A percentile compares a stretch with the other conserved stretches of the same genome.
These are phyloP conservation scores for Crithidia brevicula DNA, from an alignment of 208 protist species.

Conservation along the genomic window DNA sequence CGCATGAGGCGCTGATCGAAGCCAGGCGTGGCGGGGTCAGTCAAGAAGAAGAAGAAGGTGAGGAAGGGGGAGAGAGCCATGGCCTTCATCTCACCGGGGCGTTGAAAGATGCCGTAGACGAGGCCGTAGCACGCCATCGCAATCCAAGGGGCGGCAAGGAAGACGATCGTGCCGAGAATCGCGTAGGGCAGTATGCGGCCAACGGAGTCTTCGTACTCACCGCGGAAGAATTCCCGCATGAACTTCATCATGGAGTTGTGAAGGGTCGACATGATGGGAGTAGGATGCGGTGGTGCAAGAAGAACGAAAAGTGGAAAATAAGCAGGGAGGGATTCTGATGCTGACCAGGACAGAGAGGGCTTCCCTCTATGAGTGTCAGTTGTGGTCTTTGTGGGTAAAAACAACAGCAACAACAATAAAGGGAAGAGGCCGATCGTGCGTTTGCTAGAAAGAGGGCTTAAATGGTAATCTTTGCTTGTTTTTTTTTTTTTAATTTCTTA, in stretches of 20 bases:
- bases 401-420: no score
- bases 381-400: no score
- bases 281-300: neutral
- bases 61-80: constrained; percentile 59
- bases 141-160: constrained; percentile 48
- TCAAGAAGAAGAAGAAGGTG: constrained; percentile 73
- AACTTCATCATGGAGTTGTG: constrained; percentile 24
- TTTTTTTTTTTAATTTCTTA: no score
- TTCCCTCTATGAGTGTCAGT: no score
- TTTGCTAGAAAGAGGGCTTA: no score
- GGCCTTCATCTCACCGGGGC: constrained; percentile 34
- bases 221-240: constrained; percentile 21
- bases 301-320: neutral
- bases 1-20: constrained; percentile 76
- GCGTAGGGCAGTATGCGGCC: constrained; percentile 24
- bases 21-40: constrained; percentile 63
- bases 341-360: no score
- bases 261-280: constrained; percentile 15
- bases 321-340: no score
- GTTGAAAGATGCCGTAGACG: constrained; percentile 57
- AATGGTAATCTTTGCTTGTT: no score
- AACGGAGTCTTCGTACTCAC: constrained; percentile 18
- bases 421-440: no score
- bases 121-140: constrained; percentile 43
- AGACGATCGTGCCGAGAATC: constrained; percentile 22